Evolutionary conservation across 768 basidiomycete species (phyloP).

Genomic region (Chalciporus chontae): DNA sequence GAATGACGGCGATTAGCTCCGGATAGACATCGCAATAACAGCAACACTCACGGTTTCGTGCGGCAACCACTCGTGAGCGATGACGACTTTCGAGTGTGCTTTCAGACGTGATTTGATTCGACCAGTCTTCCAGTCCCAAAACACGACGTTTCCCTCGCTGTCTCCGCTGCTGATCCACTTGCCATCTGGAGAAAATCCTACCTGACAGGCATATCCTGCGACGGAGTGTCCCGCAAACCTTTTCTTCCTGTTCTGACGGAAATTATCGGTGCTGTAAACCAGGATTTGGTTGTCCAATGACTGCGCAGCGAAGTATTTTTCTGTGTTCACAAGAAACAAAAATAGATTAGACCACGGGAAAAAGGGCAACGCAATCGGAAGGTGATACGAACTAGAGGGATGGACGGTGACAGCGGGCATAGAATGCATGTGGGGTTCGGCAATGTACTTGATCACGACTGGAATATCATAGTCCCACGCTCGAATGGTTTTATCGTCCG

Average conservation of each 20-base stretch:
- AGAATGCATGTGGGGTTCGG: conserved; percentile 98
- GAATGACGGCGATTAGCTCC: conserved; percentile 16
- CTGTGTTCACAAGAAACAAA: conserved; percentile 34
- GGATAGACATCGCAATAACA: background rate
- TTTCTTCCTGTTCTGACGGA: conserved; percentile 98
- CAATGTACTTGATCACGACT: conserved; percentile 99
- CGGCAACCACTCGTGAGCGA: conserved; percentile 96
- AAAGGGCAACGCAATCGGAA: conserved; percentile 7
- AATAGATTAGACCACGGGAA: conserved; percentile 17
- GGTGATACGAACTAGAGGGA: conserved; percentile 74
- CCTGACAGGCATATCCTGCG: conserved; percentile 95
- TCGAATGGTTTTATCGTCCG: conserved; percentile 98
- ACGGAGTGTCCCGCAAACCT: conserved; percentile 96
- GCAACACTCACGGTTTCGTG: conserved; percentile 81
- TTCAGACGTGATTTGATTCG: conserved; percentile 87
- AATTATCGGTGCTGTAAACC: conserved; percentile 95
- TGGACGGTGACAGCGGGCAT: conserved; percentile 98
- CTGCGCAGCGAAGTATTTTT: conserved; percentile 96
- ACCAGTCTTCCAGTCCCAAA: conserved; percentile 99
- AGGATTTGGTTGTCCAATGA: conserved; percentile 98
- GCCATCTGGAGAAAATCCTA: conserved; percentile 97
- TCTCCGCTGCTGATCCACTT: conserved; percentile 98
- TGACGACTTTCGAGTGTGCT: conserved; percentile 95
- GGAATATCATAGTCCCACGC: conserved; percentile 99
- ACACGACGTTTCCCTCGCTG: conserved; percentile 90